phyloP scores from a whole-genome alignment of 1,139 yeast species.

The Debaryomyces coudertii region DNA sequence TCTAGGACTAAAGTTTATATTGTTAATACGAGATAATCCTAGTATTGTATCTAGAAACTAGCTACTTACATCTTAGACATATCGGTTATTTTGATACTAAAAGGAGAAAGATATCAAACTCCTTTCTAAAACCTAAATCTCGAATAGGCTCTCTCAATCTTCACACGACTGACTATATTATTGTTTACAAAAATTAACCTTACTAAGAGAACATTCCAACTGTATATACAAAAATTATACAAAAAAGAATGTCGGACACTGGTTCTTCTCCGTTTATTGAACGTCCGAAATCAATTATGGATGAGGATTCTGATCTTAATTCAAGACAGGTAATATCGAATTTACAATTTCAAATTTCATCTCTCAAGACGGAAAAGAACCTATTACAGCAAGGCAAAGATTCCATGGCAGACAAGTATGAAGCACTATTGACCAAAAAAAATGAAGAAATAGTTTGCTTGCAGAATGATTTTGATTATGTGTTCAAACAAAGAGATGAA shows the following conservation, averaged over 20 bases:
- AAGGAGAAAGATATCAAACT: neutral
- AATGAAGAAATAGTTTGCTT: slow-evolving; percentile 38
- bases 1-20: slow-evolving; percentile 63
- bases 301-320: slow-evolving; percentile 21
- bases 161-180: slow-evolving; percentile 7
- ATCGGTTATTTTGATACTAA: neutral
- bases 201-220: neutral
- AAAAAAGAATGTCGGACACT: slow-evolving; percentile 15
- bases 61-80: slow-evolving; percentile 46
- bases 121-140: slow-evolving; percentile 3
- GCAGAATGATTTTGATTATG: slow-evolving; percentile 58
- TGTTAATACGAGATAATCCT: neutral
- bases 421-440: slow-evolving; percentile 34
- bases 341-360: slow-evolving; percentile 32
- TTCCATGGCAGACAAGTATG: slow-evolving; percentile 30
- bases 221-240: slow-evolving; percentile 10
- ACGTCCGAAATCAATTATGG: slow-evolving; percentile 29
- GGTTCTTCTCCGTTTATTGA: slow-evolving; percentile 51
- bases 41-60: neutral
- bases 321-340: slow-evolving; percentile 23
- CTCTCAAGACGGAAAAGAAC: slow-evolving; percentile 38
- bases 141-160: slow-evolving; percentile 7
- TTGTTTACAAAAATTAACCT: slow-evolving; percentile 6
- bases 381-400: slow-evolving; percentile 38
- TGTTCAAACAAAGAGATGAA: slow-evolving; percentile 58